Percentiles rank a stretch among this genome's conserved stretches.
Evolutionary conservation across 2,329 filamentous ascomycete species (phyloP).

Genomic region (Geosmithia putterillii): DNA sequence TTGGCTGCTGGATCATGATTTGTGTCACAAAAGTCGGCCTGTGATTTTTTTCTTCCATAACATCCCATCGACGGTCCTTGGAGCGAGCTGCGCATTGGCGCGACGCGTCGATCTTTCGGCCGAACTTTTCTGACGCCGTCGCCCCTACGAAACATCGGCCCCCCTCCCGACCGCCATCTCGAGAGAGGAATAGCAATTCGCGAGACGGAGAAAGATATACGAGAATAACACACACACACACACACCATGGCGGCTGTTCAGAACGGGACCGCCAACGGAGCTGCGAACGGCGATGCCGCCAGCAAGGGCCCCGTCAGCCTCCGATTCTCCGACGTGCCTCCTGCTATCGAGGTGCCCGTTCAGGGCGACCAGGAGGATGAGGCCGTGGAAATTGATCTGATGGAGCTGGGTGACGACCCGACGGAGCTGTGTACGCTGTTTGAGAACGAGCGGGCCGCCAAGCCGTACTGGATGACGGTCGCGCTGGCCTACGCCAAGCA

Average conservation of each 20-base stretch:
- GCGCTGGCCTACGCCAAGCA: slow-evolving; percentile 94
- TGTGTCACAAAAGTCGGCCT: neutral
- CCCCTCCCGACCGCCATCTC: neutral
- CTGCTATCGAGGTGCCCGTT: slow-evolving; percentile 54
- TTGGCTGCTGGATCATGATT: neutral
- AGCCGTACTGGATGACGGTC: slow-evolving; percentile 96
- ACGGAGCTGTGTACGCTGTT: slow-evolving; percentile 91
- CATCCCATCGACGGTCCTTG: neutral
- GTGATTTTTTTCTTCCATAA: neutral
- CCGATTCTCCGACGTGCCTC: slow-evolving; percentile 53
- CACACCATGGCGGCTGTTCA: slow-evolving; percentile 26
- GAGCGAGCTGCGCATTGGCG: neutral
- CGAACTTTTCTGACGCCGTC: neutral
- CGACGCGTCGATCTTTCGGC: slow-evolving; percentile 1
- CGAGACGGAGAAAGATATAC: neutral
- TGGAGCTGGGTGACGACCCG: slow-evolving; percentile 83
- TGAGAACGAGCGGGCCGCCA: slow-evolving; percentile 84
- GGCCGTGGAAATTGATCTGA: slow-evolving; percentile 83
- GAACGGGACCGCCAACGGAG: slow-evolving; percentile 32
- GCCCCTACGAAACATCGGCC: neutral
- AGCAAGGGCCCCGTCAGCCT: slow-evolving; percentile 29
- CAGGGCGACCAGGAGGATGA: slow-evolving; percentile 55
- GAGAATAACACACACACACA: neutral
- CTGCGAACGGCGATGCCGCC: slow-evolving; percentile 26
- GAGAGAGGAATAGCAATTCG: neutral